phyloP scores from a whole-genome alignment of 2,329 filamentous ascomycete genomes.

The Colletotrichum sublineola region DNA sequence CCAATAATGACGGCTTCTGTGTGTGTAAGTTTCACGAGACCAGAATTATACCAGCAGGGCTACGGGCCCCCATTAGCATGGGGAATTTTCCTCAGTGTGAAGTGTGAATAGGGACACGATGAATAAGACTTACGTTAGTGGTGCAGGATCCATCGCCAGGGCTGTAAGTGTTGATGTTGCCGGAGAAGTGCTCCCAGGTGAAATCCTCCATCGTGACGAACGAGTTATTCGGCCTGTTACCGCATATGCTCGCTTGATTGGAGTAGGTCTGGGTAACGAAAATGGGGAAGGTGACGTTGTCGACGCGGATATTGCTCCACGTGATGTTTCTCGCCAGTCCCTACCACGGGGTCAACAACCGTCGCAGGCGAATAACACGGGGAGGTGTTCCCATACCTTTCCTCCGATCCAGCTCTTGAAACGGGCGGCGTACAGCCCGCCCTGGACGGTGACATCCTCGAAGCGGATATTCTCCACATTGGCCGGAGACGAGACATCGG shows the following conservation, averaged over 20 bases:
- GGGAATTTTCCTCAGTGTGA: not conserved
- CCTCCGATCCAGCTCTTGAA: conserved; percentile 61
- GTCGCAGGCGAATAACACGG: too few species aligned
- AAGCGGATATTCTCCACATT: conserved; percentile 56
- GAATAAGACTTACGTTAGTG: conserved; percentile 45
- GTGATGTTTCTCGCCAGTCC: conserved; percentile 58
- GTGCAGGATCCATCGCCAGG: conserved; percentile 59
- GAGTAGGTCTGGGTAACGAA: conserved; percentile 61
- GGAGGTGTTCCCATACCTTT: conserved; percentile 15
- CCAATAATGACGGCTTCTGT: conserved; percentile 58
- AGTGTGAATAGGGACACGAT: not conserved
- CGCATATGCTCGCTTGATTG: conserved; percentile 52
- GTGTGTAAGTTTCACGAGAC: conserved; percentile 54
- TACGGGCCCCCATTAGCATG: conserved; percentile 8
- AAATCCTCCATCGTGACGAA: conserved; percentile 59
- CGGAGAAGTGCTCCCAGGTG: conserved; percentile 56
- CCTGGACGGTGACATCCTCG: conserved; percentile 56
- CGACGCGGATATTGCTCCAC: conserved; percentile 58
- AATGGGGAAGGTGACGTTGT: conserved; percentile 61
- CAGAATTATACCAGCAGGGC: conserved; percentile 59
- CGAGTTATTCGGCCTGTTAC: conserved; percentile 54
- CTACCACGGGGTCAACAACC: conserved; percentile 39
- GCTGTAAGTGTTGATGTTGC: conserved; percentile 56
- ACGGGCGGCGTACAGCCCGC: conserved; percentile 57
- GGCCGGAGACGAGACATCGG: conserved; percentile 49